A percentile compares a stretch with the other conserved stretches of the same genome.
Conservation (phyloP, 306 rosid species). For the Canavalia gladiata region DNA sequence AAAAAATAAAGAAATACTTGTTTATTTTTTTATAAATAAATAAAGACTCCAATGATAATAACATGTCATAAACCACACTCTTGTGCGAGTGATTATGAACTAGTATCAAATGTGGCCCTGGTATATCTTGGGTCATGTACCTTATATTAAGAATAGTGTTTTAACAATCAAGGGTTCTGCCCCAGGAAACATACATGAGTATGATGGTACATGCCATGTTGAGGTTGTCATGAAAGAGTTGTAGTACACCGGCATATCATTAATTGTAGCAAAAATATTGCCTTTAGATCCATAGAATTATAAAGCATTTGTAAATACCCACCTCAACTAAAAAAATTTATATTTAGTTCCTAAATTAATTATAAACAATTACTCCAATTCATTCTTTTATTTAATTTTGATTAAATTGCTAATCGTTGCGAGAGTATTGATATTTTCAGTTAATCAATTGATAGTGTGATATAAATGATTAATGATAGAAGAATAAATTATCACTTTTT, state of each 20-base stretch:
- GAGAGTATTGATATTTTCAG: neutral
- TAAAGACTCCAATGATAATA: neutral
- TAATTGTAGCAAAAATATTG: neutral
- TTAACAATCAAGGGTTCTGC: conserved; percentile 28
- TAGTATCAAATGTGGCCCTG: neutral
- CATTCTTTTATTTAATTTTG: neutral
- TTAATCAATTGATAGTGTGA: neutral
- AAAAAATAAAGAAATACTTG: neutral
- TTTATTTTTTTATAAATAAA: neutral
- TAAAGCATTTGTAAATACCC: neutral
- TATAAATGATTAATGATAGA: too few relatives aligned
- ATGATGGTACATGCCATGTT: conserved; percentile 11
- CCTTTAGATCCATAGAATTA: neutral
- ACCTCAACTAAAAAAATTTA: neutral
- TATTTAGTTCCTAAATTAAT: neutral
- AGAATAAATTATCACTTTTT: too few relatives aligned
- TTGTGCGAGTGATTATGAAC: neutral
- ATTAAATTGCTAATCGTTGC: neutral
- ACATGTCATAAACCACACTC: conserved; percentile 27
- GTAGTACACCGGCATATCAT: neutral
- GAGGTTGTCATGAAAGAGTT: conserved; percentile 19
- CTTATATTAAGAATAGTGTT: conserved; percentile 1
- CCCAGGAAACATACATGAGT: conserved; percentile 8
- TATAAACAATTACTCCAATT: neutral
- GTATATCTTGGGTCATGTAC: neutral